phyloP scores from a whole-genome alignment of 148 eudicot genomes.

The Persicaria maculosa region DNA sequence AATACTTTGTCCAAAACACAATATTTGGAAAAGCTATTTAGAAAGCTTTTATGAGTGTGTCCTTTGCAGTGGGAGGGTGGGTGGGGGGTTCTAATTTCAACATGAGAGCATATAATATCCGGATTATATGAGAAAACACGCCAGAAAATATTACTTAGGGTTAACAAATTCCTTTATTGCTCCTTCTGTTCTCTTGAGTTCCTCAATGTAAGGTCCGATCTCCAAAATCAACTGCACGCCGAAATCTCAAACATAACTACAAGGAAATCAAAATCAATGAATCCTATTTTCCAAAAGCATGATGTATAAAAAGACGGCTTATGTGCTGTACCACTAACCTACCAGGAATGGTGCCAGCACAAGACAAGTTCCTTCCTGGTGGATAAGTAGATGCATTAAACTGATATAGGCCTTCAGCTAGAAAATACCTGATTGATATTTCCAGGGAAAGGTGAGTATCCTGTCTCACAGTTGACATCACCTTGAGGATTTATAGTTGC shows the following conservation, averaged over 20 bases:
- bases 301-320: neutral
- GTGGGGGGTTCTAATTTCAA: neutral
- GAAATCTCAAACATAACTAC: neutral
- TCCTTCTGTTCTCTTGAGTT: constrained; percentile 85
- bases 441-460: constrained; percentile 97
- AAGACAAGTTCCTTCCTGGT: neutral
- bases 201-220: constrained; percentile 81
- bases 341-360: neutral
- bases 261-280: neutral
- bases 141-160: constrained; percentile 61
- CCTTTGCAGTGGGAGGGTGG: neutral
- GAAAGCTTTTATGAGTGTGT: neutral
- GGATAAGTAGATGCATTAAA: too few relatives aligned
- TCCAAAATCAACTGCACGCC: constrained; percentile 77
- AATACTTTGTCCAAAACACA: neutral
- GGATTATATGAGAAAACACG: neutral
- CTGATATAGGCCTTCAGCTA: neutral
- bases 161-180: constrained; percentile 93
- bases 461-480: constrained; percentile 84
- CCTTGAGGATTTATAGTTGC: constrained; percentile 88
- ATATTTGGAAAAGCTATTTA: neutral
- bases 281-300: neutral
- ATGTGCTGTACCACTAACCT: neutral
- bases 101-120: neutral
- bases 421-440: constrained; percentile 80